Base-by-base conservation (phyloP, 1,284 basidiomycete species). In the Grifola frondosa region DNA sequence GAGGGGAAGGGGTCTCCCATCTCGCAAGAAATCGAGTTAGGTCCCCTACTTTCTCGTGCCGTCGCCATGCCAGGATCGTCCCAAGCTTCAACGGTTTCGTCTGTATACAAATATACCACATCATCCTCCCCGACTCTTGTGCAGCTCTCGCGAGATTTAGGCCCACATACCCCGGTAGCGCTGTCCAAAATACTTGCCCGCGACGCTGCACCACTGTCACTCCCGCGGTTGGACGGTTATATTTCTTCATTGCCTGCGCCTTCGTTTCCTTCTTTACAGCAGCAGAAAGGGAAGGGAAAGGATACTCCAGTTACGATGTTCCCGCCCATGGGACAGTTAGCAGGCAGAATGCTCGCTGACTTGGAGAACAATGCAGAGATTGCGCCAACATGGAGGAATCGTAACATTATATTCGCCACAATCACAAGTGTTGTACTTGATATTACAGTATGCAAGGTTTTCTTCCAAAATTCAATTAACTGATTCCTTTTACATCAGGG, bases 191-290 rank as follows among this genome's bases (percentile, higher is more conserved):
- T 86, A 1, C 81, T 86, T 54, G 62, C 77, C 41, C 71, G 78
- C 23, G 59, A 70, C 52, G 80, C 82, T 5, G 67, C 74, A 7
- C 74, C 80, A 4, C 59, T 86, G 16, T 70, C 70, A 48, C 69
- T 87, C 10, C 82, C 82, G 3, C 66, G 71, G 38, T 70, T 87
- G 29, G 81, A 87, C 61, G 56, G 69, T 10, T 73, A 79, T 54
- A 66, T 87, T 10, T 67, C 77, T 4, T 63, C 65, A 12, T 50
- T 84, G 13, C 66, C 70, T 6, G 57, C 66, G 10, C 75, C 80
- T 1, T 42, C 56, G 6, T 70, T 74, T 44, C 56, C 65, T 10
- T 36, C 44, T n/a, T 39, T 40, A 22, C 41, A 12, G 1, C 12
- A 43, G 39, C 59, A 34, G 66, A 75, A 46, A 22, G 53, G 42